Conservation (phyloP, 31 red algal species). For the Porphyra umbilicalis region DNA sequence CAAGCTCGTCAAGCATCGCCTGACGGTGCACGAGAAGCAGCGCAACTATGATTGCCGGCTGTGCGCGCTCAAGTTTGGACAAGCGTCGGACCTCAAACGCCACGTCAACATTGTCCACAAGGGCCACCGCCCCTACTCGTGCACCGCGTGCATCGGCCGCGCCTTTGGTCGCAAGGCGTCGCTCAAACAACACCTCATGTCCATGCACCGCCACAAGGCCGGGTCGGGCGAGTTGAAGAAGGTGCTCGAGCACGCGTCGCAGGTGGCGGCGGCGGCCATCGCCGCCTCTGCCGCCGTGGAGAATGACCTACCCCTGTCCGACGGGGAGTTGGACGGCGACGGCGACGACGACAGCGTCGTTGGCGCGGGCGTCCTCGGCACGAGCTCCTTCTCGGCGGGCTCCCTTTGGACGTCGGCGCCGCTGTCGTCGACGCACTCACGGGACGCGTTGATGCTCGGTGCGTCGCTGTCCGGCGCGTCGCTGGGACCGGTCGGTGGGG, state of each 20-base stretch:
- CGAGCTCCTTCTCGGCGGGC: too few species aligned
- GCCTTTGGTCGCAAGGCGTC: constrained; percentile 50
- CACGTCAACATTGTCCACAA: constrained; percentile 52
- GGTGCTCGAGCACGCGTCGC: neutral
- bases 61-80: constrained; percentile 47
- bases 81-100: constrained; percentile 58
- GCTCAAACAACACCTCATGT: constrained; percentile 41
- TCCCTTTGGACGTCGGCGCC: neutral
- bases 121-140: constrained; percentile 44
- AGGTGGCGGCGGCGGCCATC: neutral
- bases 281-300: neutral
- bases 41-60: constrained; percentile 46
- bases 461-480: neutral
- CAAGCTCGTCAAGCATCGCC: constrained; percentile 58
- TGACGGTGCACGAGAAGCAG: constrained; percentile 56
- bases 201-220: neutral
- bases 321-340: neutral
- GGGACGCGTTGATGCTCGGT: neutral
- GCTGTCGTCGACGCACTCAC: neutral
- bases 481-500: neutral
- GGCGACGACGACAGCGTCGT: neutral
- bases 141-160: constrained; percentile 22
- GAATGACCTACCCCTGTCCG: neutral
- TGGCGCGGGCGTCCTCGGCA: neutral
- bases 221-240: neutral